phyloP scores from a whole-genome alignment of 768 basidiomycete genomes.

The Jaapia argillacea region DNA sequence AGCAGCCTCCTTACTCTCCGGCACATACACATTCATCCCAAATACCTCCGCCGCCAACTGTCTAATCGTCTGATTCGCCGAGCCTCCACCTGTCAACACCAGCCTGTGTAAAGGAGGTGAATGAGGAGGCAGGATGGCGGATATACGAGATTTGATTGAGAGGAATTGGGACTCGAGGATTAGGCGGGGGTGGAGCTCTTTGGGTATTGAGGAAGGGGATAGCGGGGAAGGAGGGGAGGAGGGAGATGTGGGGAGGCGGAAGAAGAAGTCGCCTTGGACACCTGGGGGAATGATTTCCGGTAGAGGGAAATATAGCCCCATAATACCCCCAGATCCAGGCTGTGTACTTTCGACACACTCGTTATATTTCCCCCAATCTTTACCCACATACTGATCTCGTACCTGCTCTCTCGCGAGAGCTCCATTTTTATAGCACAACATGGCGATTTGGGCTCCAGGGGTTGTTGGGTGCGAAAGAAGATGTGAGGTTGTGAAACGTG shows the following conservation, averaged over 20 bases:
- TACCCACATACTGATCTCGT: slow-evolving; percentile 49
- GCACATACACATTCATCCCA: slow-evolving; percentile 62
- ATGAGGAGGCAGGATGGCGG: slow-evolving; percentile 52
- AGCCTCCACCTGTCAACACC: slow-evolving; percentile 73
- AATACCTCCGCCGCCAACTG: slow-evolving; percentile 77
- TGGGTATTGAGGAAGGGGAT: slow-evolving; percentile 23
- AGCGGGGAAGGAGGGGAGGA: slow-evolving; percentile 1
- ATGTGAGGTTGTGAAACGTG: slow-evolving; percentile 67
- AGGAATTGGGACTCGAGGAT: slow-evolving; percentile 82
- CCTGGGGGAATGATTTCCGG: slow-evolving; percentile 83
- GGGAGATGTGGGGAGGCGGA: slow-evolving; percentile 24
- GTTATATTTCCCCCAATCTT: slow-evolving; percentile 65
- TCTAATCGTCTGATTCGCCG: slow-evolving; percentile 60
- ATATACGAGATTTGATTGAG: slow-evolving; percentile 65
- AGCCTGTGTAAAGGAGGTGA: slow-evolving; percentile 51
- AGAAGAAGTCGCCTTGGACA: slow-evolving; percentile 64
- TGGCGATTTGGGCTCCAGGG: slow-evolving; percentile 61
- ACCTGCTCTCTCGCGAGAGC: slow-evolving; percentile 74
- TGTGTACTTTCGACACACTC: slow-evolving; percentile 36
- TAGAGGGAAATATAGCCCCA: slow-evolving; percentile 75
- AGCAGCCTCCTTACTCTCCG: slow-evolving; percentile 44
- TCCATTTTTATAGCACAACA: slow-evolving; percentile 91
- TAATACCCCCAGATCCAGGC: slow-evolving; percentile 46
- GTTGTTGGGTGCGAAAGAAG: slow-evolving; percentile 62
- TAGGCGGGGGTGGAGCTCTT: slow-evolving; percentile 51